Conservation (phyloP, 2,329 filamentous ascomycete genomes). For the Macrophomina tecta region DNA sequence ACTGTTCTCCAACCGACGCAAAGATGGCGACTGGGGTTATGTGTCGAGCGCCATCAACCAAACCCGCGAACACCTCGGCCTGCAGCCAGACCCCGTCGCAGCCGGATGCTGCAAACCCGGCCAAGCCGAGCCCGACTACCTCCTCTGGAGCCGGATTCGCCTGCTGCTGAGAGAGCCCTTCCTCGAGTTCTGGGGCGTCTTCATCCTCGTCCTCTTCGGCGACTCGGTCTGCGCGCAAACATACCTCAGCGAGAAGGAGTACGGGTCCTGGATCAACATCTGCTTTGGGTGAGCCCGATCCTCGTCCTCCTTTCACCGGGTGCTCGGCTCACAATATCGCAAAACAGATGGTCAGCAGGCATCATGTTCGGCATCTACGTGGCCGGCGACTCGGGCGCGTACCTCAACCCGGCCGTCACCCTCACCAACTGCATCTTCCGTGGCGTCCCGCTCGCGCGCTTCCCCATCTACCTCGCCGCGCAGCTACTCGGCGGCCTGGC, state of each 20-base stretch:
- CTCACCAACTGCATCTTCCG: constrained; percentile 72
- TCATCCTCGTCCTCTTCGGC: not conserved
- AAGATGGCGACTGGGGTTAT: not conserved
- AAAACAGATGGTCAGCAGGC: not conserved
- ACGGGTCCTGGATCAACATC: not conserved
- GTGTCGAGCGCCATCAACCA: not conserved
- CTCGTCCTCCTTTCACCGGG: not conserved
- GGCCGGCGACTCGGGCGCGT: constrained; percentile 68
- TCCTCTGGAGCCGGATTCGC: not conserved
- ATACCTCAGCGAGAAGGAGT: not conserved
- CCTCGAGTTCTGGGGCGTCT: not conserved
- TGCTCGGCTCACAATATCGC: not conserved
- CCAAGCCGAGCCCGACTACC: not conserved
- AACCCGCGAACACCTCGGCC: not conserved
- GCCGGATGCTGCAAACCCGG: not conserved
- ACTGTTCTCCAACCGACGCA: not conserved
- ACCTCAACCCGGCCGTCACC: constrained; percentile 71
- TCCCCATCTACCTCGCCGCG: constrained; percentile 69
- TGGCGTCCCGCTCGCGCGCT: constrained; percentile 70
- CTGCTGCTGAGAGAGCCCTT: not conserved
- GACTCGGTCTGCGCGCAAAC: not conserved
- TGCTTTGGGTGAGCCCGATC: not conserved
- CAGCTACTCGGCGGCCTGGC: constrained; percentile 72
- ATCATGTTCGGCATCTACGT: constrained; percentile 64
- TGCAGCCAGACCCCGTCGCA: not conserved